Evolutionary conservation across 768 basidiomycete species (phyloP).

Genomic region (Tricholoma flavovirens): DNA sequence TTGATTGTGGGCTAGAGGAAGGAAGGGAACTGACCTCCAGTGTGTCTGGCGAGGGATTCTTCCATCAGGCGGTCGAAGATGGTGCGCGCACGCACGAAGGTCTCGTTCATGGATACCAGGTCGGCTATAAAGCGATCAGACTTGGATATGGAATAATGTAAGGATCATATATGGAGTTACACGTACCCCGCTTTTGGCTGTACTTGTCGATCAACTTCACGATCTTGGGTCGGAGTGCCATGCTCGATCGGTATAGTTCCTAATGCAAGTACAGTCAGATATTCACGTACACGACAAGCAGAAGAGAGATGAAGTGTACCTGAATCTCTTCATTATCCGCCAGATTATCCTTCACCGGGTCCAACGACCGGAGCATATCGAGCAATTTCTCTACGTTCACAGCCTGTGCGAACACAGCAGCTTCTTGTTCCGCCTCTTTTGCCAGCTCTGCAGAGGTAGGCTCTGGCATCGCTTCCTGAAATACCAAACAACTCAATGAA

Average conservation of each 20-base stretch:
- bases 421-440: constrained; percentile 82
- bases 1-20: not conserved
- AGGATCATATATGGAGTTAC: constrained; percentile 24
- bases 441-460: constrained; percentile 72
- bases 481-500: not conserved
- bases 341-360: constrained; percentile 73
- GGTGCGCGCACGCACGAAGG: constrained; percentile 79
- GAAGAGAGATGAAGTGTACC: constrained; percentile 33
- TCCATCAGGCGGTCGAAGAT: constrained; percentile 96
- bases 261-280: constrained; percentile 22
- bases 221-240: constrained; percentile 89
- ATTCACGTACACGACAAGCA: constrained; percentile 3
- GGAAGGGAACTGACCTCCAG: constrained; percentile 41
- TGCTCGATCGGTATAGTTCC: constrained; percentile 87
- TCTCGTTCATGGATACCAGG: constrained; percentile 91
- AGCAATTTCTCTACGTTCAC: constrained; percentile 79
- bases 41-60: constrained; percentile 74
- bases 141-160: constrained; percentile 3
- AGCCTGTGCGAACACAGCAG: constrained; percentile 81
- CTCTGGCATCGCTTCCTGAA: constrained; percentile 79
- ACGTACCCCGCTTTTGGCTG: constrained; percentile 79
- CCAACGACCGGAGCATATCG: constrained; percentile 65
- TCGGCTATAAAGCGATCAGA: constrained; percentile 54
- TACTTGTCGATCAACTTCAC: constrained; percentile 97
- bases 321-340: constrained; percentile 89